Conservation (phyloP, 2,329 filamentous ascomycete genomes). For the Colletotrichum aenigma region DNA sequence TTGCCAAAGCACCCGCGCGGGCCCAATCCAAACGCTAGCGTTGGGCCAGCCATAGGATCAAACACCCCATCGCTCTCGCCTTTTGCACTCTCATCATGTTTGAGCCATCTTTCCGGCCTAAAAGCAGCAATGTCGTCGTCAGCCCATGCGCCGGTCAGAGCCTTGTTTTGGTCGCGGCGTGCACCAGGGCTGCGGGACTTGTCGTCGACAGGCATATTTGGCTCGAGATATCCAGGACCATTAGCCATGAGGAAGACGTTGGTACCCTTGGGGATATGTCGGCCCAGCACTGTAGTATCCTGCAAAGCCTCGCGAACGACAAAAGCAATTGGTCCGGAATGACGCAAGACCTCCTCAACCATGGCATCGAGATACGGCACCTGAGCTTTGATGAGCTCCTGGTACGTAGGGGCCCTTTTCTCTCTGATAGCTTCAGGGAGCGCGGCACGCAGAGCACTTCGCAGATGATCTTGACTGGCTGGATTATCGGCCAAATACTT, state of each 20-base stretch:
- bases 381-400: conserved; percentile 25
- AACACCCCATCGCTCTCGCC: conserved; percentile 23
- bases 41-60: conserved; percentile 35
- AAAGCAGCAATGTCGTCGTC: conserved; percentile 12
- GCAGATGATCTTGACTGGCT: conserved; percentile 23
- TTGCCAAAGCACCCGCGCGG: conserved; percentile 41
- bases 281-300: conserved; percentile 36
- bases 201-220: conserved; percentile 29
- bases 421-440: conserved; percentile 21
- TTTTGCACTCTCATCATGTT: background rate
- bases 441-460: conserved; percentile 21
- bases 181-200: conserved; percentile 14
- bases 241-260: conserved; percentile 28
- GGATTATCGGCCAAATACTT: conserved; percentile 25
- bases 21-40: conserved; percentile 37
- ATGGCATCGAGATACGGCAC: conserved; percentile 35
- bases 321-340: conserved; percentile 18
- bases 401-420: conserved; percentile 23
- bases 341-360: conserved; percentile 35
- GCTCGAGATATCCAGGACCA: conserved; percentile 31
- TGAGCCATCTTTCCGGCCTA: conserved; percentile 25
- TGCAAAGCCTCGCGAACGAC: conserved; percentile 25
- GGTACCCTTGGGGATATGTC: conserved; percentile 35
- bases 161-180: background rate
- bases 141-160: background rate